Evolutionary conservation across 1,284 basidiomycete species (phyloP).

Genomic region (Trichosporon sp.): DNA sequence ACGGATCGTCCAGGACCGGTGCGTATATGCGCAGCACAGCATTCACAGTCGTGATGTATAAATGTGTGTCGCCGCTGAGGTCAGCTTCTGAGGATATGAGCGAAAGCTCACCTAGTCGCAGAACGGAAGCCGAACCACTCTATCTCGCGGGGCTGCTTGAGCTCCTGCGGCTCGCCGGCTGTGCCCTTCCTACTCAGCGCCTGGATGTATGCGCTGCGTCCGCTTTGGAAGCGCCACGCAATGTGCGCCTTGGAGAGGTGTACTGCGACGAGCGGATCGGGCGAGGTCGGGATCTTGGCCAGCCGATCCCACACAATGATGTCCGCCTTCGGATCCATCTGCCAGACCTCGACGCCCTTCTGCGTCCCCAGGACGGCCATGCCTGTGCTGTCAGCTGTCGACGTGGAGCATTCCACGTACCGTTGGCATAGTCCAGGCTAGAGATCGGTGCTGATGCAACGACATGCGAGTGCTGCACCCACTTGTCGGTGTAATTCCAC

Average conservation of each 20-base stretch:
- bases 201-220: conserved; percentile 24
- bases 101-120: conserved; percentile 21
- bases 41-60: conserved; percentile 41
- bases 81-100: conserved; percentile 6
- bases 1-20: conserved; percentile 78
- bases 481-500: conserved; percentile 29
- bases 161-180: conserved; percentile 29
- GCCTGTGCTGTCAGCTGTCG: conserved; percentile 17
- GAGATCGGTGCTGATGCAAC: conserved; percentile 27
- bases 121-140: conserved; percentile 41
- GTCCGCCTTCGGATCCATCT: conserved; percentile 25
- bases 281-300: not conserved
- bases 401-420: conserved; percentile 18
- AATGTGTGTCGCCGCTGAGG: conserved; percentile 32
- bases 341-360: conserved; percentile 38
- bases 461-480: conserved; percentile 36
- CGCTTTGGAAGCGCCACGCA: conserved; percentile 29
- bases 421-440: conserved; percentile 28
- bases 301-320: conserved; percentile 40
- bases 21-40: conserved; percentile 67
- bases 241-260: conserved; percentile 26
- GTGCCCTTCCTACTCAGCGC: conserved; percentile 25
- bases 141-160: conserved; percentile 40
- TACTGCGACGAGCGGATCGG: conserved; percentile 7
- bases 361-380: conserved; percentile 29